These are phyloP conservation scores for Exophiala viscosa DNA, from an alignment of 2,329 filamentous ascomycete genomes.

Conservation along the genomic window DNA sequence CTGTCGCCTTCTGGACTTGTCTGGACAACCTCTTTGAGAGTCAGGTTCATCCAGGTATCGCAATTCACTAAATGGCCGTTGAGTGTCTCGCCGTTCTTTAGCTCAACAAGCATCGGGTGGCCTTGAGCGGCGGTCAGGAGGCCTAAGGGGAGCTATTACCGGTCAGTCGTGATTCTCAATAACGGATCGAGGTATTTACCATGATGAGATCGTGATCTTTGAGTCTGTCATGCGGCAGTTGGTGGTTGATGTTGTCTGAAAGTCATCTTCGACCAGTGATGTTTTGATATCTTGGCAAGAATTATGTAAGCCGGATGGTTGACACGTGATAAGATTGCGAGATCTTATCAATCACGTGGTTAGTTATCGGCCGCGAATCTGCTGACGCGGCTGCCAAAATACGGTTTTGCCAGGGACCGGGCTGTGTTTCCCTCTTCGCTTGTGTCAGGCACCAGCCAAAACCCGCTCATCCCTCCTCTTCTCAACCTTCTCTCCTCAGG, in stretches of 20 bases:
- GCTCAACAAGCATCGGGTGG: constrained; percentile 95
- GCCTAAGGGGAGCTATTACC: constrained; percentile 61
- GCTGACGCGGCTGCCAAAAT: constrained; percentile 3
- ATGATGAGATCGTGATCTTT: neutral
- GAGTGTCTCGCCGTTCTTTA: constrained; percentile 95
- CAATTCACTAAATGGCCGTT: constrained; percentile 95
- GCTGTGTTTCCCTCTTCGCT: neutral
- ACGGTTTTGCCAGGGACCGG: neutral
- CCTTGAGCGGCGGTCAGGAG: constrained; percentile 93
- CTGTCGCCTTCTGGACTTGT: constrained; percentile 93
- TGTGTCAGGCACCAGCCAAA: constrained; percentile 21
- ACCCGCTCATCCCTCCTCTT: neutral
- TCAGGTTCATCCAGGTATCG: constrained; percentile 99
- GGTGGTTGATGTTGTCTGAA: too few relatives aligned
- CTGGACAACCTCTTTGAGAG: constrained; percentile 93
- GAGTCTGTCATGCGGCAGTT: too few relatives aligned
- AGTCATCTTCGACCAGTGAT: too few relatives aligned
- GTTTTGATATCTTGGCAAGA: constrained; percentile 22
- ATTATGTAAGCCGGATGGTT: constrained; percentile 29
- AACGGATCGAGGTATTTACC: neutral
- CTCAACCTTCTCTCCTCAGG: constrained; percentile 5
- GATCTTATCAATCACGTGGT: neutral
- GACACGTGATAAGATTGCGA: neutral
- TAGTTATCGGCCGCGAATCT: neutral
- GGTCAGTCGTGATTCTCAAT: neutral